phyloP scores from a whole-genome alignment of 352 stramenopile genomes.

The Phytophthora pistaciae region DNA sequence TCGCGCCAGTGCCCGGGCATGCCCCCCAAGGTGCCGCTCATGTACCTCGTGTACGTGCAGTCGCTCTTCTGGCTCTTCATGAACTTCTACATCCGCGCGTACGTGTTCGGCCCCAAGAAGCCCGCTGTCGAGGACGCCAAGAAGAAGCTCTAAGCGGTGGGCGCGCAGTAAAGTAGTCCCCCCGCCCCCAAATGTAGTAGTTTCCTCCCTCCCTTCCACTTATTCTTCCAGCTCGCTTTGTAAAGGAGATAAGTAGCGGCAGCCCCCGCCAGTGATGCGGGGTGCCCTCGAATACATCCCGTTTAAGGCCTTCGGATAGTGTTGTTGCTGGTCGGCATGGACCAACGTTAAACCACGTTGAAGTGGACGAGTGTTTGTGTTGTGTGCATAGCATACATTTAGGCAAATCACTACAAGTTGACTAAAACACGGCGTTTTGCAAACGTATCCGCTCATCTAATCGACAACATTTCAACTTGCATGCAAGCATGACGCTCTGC shows the following conservation, averaged over 20 bases:
- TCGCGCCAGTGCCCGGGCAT: slow-evolving; percentile 89
- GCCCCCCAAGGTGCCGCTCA: slow-evolving; percentile 66
- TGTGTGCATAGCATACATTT: neutral
- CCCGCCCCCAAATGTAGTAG: slow-evolving; percentile 16
- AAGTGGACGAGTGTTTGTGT: slow-evolving; percentile 2
- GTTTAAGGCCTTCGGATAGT: slow-evolving; percentile 13
- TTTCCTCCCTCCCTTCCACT: neutral
- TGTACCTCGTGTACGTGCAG: slow-evolving; percentile 96
- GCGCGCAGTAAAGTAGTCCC: slow-evolving; percentile 17
- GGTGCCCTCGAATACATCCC: slow-evolving; percentile 22
- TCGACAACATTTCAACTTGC: slow-evolving; percentile 24
- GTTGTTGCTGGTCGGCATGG: no score
- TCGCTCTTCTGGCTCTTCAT: slow-evolving; percentile 96
- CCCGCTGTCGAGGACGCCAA: slow-evolving; percentile 35
- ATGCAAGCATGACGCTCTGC: slow-evolving; percentile 19
- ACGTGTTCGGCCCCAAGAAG: slow-evolving; percentile 70
- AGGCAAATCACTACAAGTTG: neutral
- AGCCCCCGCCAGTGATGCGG: neutral
- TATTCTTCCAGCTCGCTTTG: slow-evolving; percentile 12
- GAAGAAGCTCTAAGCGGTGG: slow-evolving; percentile 43
- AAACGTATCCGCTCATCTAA: slow-evolving; percentile 7
- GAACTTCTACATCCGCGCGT: slow-evolving; percentile 96
- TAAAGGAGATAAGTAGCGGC: slow-evolving; percentile 23
- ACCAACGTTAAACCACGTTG: neutral
- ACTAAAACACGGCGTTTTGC: neutral